A percentile compares a stretch with the other conserved stretches of the same genome.
These are phyloP conservation scores for Thraustochytrium striatum DNA, from an alignment of 352 stramenopile species.

Conservation along the genomic window DNA sequence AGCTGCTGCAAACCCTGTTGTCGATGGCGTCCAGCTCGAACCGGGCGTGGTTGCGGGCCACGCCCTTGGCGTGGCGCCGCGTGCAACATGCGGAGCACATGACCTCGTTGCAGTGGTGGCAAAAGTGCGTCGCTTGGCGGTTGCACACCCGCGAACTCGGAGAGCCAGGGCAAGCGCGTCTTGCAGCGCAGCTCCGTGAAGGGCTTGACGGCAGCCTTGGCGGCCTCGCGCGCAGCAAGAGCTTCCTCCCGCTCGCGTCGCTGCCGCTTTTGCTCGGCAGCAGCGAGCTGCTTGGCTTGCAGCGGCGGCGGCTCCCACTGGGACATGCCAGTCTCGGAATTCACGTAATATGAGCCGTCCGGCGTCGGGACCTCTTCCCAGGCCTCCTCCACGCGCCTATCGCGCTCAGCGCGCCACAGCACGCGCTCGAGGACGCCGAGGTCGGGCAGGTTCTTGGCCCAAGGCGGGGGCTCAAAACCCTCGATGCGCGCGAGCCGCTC, in stretches of 20 bases:
- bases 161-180: slow-evolving; percentile 6
- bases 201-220: background rate
- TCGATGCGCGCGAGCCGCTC: background rate
- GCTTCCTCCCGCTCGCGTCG: background rate
- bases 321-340: slow-evolving; percentile 59
- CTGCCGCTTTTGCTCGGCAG: background rate
- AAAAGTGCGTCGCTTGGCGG: slow-evolving; percentile 53
- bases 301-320: slow-evolving; percentile 60
- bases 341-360: slow-evolving; percentile 65
- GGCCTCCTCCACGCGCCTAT: background rate
- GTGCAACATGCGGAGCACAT: slow-evolving; percentile 67
- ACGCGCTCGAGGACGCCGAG: slow-evolving; percentile 22
- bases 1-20: slow-evolving; percentile 61
- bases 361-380: background rate
- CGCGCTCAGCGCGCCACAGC: background rate
- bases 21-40: slow-evolving; percentile 61
- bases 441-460: slow-evolving; percentile 13
- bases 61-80: slow-evolving; percentile 58
- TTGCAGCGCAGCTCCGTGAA: background rate
- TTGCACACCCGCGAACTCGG: slow-evolving; percentile 50
- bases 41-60: slow-evolving; percentile 60
- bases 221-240: background rate
- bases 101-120: slow-evolving; percentile 48
- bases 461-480: background rate
- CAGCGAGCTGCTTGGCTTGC: slow-evolving; percentile 10